These are phyloP conservation scores for Peniophora sp. DNA, from an alignment of 1,284 basidiomycete genomes.

Conservation along the genomic window DNA sequence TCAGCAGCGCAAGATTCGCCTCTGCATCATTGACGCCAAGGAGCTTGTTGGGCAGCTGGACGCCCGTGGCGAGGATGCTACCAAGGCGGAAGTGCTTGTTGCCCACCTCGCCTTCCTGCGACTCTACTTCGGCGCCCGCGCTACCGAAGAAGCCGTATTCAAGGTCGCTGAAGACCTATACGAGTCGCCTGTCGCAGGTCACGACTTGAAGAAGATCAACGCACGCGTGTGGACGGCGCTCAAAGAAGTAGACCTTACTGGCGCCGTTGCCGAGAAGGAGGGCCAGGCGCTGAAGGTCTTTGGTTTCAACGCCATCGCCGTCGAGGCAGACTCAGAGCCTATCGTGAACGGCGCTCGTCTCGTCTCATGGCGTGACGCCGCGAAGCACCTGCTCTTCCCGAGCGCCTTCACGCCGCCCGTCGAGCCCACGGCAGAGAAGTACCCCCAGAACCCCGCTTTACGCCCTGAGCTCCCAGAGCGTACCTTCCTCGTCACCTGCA, in stretches of 20 bases:
- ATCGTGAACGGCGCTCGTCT: conserved; percentile 56
- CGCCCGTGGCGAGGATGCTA: conserved; percentile 19
- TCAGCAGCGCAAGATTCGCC: conserved; percentile 38
- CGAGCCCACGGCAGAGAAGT: conserved; percentile 31
- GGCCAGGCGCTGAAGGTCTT: conserved; percentile 43
- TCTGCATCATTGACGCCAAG: conserved; percentile 54
- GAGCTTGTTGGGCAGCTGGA: conserved; percentile 17
- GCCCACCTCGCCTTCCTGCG: conserved; percentile 62
- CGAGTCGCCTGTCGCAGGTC: conserved; percentile 32
- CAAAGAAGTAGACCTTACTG: conserved; percentile 37
- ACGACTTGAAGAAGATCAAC: conserved; percentile 39
- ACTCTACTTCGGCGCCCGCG: conserved; percentile 59
- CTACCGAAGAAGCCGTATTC: conserved; percentile 43
- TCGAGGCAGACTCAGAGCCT: conserved; percentile 43
- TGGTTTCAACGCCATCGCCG: conserved; percentile 63
- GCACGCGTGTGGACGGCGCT: conserved; percentile 52
- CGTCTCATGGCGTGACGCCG: conserved; percentile 79
- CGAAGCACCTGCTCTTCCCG: conserved; percentile 85
- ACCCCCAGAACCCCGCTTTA: conserved; percentile 58
- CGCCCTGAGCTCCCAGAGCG: conserved; percentile 86
- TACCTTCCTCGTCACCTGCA: conserved; percentile 90
- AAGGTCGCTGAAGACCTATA: conserved; percentile 39
- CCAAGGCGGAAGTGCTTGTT: conserved; percentile 43
- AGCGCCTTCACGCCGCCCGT: conserved; percentile 60
- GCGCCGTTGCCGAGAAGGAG: conserved; percentile 13